Evolutionary conservation across 495 filamentous ascomycete genomes (phyloP).

Genomic region (Talaromyces wortmannii): DNA sequence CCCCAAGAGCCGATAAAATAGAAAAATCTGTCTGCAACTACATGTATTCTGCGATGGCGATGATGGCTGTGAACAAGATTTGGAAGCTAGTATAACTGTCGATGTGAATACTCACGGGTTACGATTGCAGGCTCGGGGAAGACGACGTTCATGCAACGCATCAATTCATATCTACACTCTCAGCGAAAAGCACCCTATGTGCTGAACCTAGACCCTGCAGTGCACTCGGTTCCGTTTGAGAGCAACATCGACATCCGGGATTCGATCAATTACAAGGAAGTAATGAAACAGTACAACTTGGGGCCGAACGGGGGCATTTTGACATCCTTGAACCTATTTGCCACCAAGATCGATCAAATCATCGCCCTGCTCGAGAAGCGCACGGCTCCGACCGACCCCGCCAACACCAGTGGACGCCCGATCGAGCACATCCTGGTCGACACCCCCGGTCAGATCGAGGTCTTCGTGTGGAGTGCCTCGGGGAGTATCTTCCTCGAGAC

Average conservation of each 20-base stretch:
- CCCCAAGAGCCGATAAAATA: too few relatives aligned
- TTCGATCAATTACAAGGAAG: slow-evolving; percentile 97
- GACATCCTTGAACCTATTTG: slow-evolving; percentile 91
- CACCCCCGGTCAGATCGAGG: slow-evolving; percentile 96
- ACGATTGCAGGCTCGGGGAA: slow-evolving; percentile 71
- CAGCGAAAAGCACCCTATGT: slow-evolving; percentile 77
- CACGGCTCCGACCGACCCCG: slow-evolving; percentile 50
- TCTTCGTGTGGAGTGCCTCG: slow-evolving; percentile 94
- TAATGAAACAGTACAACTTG: slow-evolving; percentile 98
- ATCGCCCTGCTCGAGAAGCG: slow-evolving; percentile 85
- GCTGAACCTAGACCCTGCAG: slow-evolving; percentile 94
- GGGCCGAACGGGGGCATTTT: slow-evolving; percentile 98
- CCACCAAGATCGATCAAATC: slow-evolving; percentile 96
- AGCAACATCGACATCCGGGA: slow-evolving; percentile 99
- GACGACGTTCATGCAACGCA: slow-evolving; percentile 97
- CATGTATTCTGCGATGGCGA: too few relatives aligned
- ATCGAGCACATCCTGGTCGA: slow-evolving; percentile 87
- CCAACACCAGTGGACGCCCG: slow-evolving; percentile 50
- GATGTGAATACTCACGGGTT: too few relatives aligned
- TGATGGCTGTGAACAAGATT: too few relatives aligned
- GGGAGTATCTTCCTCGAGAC: slow-evolving; percentile 91
- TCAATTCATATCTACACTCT: slow-evolving; percentile 82
- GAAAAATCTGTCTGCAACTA: too few relatives aligned
- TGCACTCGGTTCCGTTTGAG: slow-evolving; percentile 92
- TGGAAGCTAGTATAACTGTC: too few relatives aligned